phyloP scores from a whole-genome alignment of 2,329 filamentous ascomycete genomes.

The Penicillium sp. region DNA sequence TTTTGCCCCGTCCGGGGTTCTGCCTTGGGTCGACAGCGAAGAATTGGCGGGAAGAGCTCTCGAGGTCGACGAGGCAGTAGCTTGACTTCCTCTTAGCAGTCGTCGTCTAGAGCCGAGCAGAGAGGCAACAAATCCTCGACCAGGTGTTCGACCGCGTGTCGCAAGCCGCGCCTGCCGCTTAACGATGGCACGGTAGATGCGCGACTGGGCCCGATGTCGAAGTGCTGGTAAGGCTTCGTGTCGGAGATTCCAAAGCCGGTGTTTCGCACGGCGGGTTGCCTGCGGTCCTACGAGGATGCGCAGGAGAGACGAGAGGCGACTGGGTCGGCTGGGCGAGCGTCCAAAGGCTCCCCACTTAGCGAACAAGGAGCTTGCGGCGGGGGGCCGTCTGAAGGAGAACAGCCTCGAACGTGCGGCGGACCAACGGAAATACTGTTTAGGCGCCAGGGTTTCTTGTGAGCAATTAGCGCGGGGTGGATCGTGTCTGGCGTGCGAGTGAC shows the following conservation, averaged over 20 bases:
- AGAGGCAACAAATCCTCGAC: slow-evolving; percentile 21
- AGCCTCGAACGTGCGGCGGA: slow-evolving; percentile 2
- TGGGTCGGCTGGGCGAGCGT: slow-evolving; percentile 14
- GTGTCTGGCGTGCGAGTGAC: slow-evolving; percentile 2
- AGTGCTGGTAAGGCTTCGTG: slow-evolving; percentile 68
- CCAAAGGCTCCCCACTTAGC: slow-evolving; percentile 2
- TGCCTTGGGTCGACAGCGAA: slow-evolving; percentile 9
- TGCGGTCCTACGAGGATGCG: slow-evolving; percentile 59
- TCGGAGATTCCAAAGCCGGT: slow-evolving; percentile 63
- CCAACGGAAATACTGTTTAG: slow-evolving; percentile 20
- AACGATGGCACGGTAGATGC: slow-evolving; percentile 69
- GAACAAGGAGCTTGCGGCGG: not conserved
- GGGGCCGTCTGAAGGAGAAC: not conserved
- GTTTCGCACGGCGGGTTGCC: slow-evolving; percentile 57
- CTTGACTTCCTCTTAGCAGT: slow-evolving; percentile 11
- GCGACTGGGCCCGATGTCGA: slow-evolving; percentile 65
- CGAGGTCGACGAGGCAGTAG: not conserved
- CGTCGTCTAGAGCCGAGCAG: slow-evolving; percentile 22
- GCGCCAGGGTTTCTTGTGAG: slow-evolving; percentile 22
- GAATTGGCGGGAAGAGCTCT: slow-evolving; percentile 6
- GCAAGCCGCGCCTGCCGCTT: slow-evolving; percentile 54
- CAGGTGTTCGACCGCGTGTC: slow-evolving; percentile 36
- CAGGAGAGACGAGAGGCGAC: slow-evolving; percentile 48
- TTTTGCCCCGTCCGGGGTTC: slow-evolving; percentile 14
- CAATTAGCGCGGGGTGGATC: not conserved